Conservation (phyloP, 305 asterid genomes). For the Plantago lanceolata region DNA sequence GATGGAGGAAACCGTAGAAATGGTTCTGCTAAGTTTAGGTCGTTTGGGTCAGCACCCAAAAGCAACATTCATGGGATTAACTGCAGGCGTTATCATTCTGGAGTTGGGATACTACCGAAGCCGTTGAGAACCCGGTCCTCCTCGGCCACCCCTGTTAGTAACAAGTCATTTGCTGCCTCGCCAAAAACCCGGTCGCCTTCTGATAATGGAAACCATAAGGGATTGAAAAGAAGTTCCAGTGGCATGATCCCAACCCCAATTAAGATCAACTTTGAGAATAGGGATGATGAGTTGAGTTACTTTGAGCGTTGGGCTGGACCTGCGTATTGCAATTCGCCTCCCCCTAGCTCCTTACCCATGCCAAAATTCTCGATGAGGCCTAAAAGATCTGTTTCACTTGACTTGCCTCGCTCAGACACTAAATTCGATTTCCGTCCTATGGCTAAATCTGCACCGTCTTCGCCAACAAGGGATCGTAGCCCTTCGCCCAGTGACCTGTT, state of each 20-base stretch:
- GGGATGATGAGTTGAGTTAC: constrained; percentile 29
- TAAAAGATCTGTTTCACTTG: constrained; percentile 57
- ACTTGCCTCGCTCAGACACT: constrained; percentile 43
- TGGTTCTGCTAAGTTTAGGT: constrained; percentile 36
- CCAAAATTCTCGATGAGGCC: constrained; percentile 57
- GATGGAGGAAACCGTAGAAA: constrained; percentile 38
- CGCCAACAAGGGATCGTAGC: constrained; percentile 57
- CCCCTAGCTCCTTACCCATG: constrained; percentile 74
- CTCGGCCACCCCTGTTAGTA: constrained; percentile 29
- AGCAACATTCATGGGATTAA: constrained; percentile 48
- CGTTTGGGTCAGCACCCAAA: constrained; percentile 45
- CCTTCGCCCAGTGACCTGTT: constrained; percentile 28
- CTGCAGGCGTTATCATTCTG: constrained; percentile 66
- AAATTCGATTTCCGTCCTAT: constrained; percentile 38
- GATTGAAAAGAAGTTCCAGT: constrained; percentile 28
- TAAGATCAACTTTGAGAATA: constrained; percentile 27
- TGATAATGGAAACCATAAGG: constrained; percentile 24
- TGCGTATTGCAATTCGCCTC: constrained; percentile 66
- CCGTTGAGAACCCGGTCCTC: constrained; percentile 39
- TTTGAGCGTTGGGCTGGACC: constrained; percentile 90
- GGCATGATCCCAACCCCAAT: constrained; percentile 35
- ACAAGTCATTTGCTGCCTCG: constrained; percentile 26
- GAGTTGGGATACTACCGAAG: constrained; percentile 49
- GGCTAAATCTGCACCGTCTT: constrained; percentile 67
- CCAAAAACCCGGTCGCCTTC: constrained; percentile 40